Conservation (phyloP, 176 grass and related monocot genomes). For the Saccharum spontaneum region DNA sequence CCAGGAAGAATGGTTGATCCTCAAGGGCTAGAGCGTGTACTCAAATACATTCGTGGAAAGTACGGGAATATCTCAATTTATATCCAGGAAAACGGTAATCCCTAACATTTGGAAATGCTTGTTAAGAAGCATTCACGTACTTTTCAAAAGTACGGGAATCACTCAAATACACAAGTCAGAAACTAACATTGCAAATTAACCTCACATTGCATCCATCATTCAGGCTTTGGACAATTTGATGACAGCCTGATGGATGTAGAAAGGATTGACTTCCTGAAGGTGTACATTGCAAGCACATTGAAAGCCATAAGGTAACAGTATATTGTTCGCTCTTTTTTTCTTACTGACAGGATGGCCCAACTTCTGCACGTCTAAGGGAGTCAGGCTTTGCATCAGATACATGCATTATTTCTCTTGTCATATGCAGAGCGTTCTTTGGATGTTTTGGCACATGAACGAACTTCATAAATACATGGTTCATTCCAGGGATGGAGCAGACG, state of each 20-base stretch:
- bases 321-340: neutral
- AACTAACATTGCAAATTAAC: neutral
- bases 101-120: neutral
- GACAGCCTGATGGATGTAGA: conserved; percentile 28
- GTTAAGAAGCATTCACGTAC: neutral
- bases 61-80: conserved; percentile 58
- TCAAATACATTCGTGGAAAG: conserved; percentile 44
- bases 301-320: conserved; percentile 49
- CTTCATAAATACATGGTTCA: neutral
- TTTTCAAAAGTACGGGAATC: no score
- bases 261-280: conserved; percentile 41
- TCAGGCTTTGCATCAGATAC: neutral
- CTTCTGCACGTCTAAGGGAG: neutral
- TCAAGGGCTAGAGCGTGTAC: conserved; percentile 39
- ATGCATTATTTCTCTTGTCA: neutral
- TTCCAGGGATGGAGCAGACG: conserved; percentile 53
- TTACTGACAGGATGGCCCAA: neutral
- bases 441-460: neutral
- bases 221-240: conserved; percentile 17
- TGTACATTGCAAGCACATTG: conserved; percentile 43
- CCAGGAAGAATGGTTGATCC: conserved; percentile 24
- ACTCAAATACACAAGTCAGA: neutral
- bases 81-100: conserved; percentile 56
- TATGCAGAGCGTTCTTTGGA: neutral
- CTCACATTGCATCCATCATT: neutral